phyloP scores from a whole-genome alignment of 371 early-diverging fungal species.

The Sanchytrium tribonematis region DNA sequence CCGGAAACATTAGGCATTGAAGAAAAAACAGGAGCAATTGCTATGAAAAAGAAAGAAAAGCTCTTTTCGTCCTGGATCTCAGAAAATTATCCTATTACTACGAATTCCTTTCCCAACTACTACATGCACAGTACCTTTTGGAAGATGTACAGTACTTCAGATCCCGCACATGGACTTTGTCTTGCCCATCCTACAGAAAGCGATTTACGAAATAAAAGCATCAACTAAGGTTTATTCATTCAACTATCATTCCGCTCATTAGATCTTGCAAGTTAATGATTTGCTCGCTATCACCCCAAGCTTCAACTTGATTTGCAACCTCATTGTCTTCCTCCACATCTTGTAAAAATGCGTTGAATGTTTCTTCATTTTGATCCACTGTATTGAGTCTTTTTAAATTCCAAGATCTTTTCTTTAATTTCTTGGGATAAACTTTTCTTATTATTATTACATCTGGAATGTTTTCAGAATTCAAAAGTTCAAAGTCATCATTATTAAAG shows the following conservation, averaged over 20 bases:
- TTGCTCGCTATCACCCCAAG: background rate
- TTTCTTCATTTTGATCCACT: slow-evolving; percentile 38
- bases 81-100: too few relatives aligned
- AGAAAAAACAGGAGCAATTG: too few relatives aligned
- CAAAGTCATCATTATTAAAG: slow-evolving; percentile 64
- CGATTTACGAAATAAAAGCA: too few relatives aligned
- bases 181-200: too few relatives aligned
- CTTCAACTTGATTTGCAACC: slow-evolving; percentile 3
- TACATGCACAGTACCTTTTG: too few relatives aligned
- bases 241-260: background rate
- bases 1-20: too few relatives aligned
- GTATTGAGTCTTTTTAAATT: slow-evolving; percentile 55
- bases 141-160: too few relatives aligned
- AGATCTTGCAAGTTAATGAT: background rate
- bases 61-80: too few relatives aligned
- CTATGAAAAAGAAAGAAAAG: too few relatives aligned
- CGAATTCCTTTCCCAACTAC: too few relatives aligned
- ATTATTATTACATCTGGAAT: slow-evolving; percentile 65
- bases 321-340: slow-evolving; percentile 91
- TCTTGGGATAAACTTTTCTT: slow-evolving; percentile 60
- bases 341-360: slow-evolving; percentile 24
- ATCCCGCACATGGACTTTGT: too few relatives aligned
- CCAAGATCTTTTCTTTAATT: slow-evolving; percentile 59
- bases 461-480: slow-evolving; percentile 22
- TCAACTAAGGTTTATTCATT: too few relatives aligned